These are phyloP conservation scores for Metschnikowia lochheadii DNA, from an alignment of 805 yeast genomes.

Conservation along the genomic window DNA sequence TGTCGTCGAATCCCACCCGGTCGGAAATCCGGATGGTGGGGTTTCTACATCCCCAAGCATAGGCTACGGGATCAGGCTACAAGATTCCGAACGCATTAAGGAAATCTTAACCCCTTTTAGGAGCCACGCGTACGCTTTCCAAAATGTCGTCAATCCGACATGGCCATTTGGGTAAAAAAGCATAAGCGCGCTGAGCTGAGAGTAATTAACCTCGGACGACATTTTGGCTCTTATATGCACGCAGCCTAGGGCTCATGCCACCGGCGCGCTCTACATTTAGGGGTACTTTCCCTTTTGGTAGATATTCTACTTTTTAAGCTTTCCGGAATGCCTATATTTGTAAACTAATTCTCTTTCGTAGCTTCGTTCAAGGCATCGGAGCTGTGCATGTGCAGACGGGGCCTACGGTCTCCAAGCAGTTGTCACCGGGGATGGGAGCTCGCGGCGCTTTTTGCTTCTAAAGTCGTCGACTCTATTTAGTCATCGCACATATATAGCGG, in stretches of 20 bases:
- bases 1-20: background rate
- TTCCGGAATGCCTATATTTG: too few relatives aligned
- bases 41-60: too few relatives aligned
- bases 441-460: background rate
- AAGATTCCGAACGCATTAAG: background rate
- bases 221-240: background rate
- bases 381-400: too few relatives aligned
- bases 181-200: constrained; percentile 1
- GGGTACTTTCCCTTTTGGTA: background rate
- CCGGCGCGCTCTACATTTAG: background rate
- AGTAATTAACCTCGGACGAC: background rate
- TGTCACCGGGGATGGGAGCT: too few relatives aligned
- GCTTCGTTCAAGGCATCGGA: too few relatives aligned
- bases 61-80: background rate
- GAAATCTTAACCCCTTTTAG: background rate
- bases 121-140: background rate
- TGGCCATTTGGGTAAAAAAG: background rate
- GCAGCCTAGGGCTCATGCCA: background rate
- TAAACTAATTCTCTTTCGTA: too few relatives aligned
- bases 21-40: background rate
- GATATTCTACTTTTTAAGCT: background rate
- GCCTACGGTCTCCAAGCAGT: too few relatives aligned
- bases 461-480: background rate
- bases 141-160: background rate
- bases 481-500: background rate